These are phyloP conservation scores for Botryotinia globosa DNA, from an alignment of 2,329 filamentous ascomycete genomes.

Conservation along the genomic window DNA sequence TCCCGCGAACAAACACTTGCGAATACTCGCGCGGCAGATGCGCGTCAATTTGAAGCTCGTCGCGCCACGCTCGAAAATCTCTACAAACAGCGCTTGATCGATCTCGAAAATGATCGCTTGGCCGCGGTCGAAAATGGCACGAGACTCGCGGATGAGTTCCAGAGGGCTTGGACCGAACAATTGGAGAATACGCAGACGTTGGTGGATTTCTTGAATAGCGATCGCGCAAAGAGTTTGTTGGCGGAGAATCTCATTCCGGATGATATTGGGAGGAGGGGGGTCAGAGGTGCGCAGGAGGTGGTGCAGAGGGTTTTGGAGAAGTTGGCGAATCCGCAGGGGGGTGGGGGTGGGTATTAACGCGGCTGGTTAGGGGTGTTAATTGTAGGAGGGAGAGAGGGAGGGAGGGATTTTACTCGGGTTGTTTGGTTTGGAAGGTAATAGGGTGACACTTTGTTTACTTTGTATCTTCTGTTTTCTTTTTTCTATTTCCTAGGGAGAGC, in stretches of 20 bases:
- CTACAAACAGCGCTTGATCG: not conserved
- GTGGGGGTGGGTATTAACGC: not conserved
- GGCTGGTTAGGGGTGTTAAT: too few relatives aligned
- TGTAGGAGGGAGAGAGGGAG: too few relatives aligned
- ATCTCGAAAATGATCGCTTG: not conserved
- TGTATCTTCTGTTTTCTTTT: too few relatives aligned
- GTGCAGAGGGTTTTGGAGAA: slow-evolving; percentile 11
- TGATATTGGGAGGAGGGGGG: slow-evolving; percentile 6
- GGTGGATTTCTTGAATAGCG: slow-evolving; percentile 18
- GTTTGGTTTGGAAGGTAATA: too few relatives aligned
- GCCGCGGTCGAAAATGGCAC: not conserved
- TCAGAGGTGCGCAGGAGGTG: not conserved
- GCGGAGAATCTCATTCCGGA: slow-evolving; percentile 1
- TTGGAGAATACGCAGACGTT: slow-evolving; percentile 23
- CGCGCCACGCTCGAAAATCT: not conserved
- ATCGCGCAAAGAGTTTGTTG: not conserved
- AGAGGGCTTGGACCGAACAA: slow-evolving; percentile 20
- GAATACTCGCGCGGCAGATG: not conserved
- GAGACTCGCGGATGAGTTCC: slow-evolving; percentile 18
- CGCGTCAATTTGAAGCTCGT: not conserved
- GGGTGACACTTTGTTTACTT: too few relatives aligned
- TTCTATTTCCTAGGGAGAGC: too few relatives aligned
- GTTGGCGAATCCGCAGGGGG: not conserved
- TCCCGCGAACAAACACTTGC: not conserved
- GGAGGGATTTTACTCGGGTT: not conserved